Percentiles rank a stretch among this genome's conserved stretches.
Conservation (phyloP, 768 basidiomycete genomes). For the Leccinum subtestaceum region DNA sequence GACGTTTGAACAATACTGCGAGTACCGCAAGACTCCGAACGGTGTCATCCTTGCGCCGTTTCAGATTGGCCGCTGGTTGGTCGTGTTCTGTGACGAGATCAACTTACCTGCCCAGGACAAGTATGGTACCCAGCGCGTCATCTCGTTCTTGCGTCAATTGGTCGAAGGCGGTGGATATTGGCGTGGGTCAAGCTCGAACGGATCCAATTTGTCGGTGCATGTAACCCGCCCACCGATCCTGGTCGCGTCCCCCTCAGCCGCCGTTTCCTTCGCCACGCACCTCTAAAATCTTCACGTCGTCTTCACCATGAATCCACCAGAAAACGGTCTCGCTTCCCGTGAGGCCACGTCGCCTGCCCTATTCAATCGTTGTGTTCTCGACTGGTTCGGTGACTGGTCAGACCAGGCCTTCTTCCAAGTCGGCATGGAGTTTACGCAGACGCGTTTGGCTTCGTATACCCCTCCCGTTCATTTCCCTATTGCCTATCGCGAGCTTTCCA, state of each 20-base stretch:
- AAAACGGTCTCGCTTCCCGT: conserved; percentile 91
- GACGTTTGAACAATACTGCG: conserved; percentile 99
- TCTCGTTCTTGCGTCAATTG: no score
- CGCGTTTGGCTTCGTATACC: conserved; percentile 65
- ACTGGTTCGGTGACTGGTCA: conserved; percentile 99
- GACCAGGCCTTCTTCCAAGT: conserved; percentile 99
- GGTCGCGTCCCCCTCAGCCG: no score
- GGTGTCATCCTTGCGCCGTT: conserved; percentile 93
- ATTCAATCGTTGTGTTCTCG: conserved; percentile 98
- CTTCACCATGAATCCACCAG: conserved; percentile 98
- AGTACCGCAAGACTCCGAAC: conserved; percentile 97
- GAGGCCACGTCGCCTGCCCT: conserved; percentile 97
- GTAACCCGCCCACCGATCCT: no score
- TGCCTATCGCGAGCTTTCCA: conserved; percentile 75
- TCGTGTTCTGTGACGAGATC: no score
- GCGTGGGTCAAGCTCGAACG: no score
- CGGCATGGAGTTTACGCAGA: conserved; percentile 93
- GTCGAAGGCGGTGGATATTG: no score
- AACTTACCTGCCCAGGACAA: no score
- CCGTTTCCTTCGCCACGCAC: no score
- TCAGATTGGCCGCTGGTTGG: conserved; percentile 94
- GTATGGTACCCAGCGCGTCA: no score
- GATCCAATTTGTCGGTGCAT: no score
- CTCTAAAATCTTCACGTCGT: conserved; percentile 90
- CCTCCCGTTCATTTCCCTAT: conserved; percentile 85